Conservation (phyloP, 495 filamentous ascomycete genomes). For the Podospora fimiseda region DNA sequence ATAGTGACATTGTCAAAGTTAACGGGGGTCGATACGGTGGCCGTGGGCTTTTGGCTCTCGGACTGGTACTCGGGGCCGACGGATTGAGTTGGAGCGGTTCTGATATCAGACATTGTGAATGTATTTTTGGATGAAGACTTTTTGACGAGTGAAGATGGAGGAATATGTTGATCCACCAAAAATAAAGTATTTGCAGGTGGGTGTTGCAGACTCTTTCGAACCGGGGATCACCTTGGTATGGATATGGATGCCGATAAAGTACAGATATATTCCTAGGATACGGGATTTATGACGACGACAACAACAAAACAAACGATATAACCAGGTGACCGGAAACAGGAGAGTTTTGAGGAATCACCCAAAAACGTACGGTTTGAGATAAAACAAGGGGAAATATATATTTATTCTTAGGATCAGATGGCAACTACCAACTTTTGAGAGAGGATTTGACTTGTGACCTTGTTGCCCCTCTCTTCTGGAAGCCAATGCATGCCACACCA, state of each 20-base stretch:
- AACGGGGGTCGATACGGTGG: constrained; percentile 83
- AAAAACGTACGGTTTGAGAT: background rate
- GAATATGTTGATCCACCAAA: background rate
- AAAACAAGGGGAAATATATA: background rate
- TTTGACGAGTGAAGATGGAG: background rate
- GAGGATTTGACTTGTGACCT: background rate
- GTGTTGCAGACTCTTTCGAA: background rate
- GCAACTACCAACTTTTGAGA: background rate
- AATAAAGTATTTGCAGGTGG: background rate
- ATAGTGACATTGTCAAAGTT: constrained; percentile 81
- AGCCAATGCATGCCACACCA: background rate
- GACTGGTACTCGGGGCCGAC: constrained; percentile 76
- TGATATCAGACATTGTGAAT: constrained; percentile 17
- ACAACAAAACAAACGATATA: background rate
- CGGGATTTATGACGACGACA: background rate
- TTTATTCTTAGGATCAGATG: background rate
- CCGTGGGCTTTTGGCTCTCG: constrained; percentile 73
- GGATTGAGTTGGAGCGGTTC: constrained; percentile 55
- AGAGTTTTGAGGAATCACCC: background rate
- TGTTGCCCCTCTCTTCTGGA: background rate
- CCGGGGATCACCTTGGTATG: no score
- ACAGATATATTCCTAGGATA: no score
- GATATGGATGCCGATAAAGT: no score
- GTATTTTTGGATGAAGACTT: background rate
- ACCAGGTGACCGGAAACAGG: background rate